phyloP scores from a whole-genome alignment of 768 basidiomycete genomes.

The Trametes cubensis region DNA sequence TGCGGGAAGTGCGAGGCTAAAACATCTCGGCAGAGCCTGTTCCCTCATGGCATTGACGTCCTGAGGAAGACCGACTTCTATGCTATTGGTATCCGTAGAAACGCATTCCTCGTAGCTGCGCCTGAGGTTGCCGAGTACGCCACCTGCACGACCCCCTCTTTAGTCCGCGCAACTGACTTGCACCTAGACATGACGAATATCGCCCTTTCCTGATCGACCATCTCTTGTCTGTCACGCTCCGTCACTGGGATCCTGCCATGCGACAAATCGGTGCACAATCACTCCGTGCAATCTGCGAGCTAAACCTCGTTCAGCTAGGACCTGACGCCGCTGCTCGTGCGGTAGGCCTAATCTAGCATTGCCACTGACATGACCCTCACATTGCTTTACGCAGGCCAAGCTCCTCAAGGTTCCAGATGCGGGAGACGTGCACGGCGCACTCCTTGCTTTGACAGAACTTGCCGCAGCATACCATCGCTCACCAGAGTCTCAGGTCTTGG shows the following conservation, averaged over 20 bases:
- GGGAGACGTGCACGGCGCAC: conserved; percentile 76
- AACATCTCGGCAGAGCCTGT: conserved; percentile 61
- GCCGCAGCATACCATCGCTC: conserved; percentile 56
- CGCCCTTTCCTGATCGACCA: conserved; percentile 69
- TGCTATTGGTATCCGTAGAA: conserved; percentile 82
- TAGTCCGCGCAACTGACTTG: background rate
- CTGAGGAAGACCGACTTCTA: conserved; percentile 93
- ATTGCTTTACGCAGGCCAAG: conserved; percentile 43
- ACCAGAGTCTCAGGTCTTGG: conserved; percentile 2
- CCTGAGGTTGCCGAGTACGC: conserved; percentile 84
- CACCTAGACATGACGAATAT: conserved; percentile 75
- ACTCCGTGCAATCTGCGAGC: conserved; percentile 64
- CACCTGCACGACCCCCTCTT: conserved; percentile 21
- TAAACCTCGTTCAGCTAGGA: conserved; percentile 58
- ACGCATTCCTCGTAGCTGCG: conserved; percentile 84
- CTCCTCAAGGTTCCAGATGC: conserved; percentile 67
- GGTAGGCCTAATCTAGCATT: conserved; percentile 44
- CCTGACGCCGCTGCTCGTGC: conserved; percentile 50
- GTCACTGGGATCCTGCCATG: conserved; percentile 90
- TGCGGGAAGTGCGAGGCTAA: conserved; percentile 2
- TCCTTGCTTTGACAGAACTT: conserved; percentile 76
- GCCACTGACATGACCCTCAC: background rate
- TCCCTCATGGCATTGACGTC: conserved; percentile 94
- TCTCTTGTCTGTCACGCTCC: conserved; percentile 68
- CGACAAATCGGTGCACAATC: conserved; percentile 78